These are phyloP conservation scores for Cadophora sp. DNA, from an alignment of 2,329 filamentous ascomycete genomes.

Conservation along the genomic window DNA sequence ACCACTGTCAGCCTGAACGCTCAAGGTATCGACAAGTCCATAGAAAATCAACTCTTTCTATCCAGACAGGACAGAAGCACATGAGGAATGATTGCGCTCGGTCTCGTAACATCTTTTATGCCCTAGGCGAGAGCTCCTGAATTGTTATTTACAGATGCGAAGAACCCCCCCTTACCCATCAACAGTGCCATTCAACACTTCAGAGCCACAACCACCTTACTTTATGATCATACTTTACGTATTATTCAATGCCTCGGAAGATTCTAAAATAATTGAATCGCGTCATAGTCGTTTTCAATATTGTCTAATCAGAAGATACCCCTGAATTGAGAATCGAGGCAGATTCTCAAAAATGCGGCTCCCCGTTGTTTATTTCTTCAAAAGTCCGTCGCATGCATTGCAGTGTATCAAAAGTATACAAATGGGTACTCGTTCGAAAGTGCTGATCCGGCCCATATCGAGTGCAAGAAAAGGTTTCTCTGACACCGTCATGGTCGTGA, in stretches of 20 bases:
- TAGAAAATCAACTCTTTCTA: not conserved
- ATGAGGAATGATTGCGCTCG: not conserved
- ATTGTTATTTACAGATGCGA: constrained; percentile 8
- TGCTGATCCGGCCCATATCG: constrained; percentile 56
- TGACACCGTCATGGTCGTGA: constrained; percentile 43
- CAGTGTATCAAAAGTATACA: constrained; percentile 16
- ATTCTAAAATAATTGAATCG: not conserved
- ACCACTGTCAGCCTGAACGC: constrained; percentile 7
- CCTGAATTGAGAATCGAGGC: constrained; percentile 18
- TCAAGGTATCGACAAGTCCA: not conserved
- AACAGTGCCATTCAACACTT: not conserved
- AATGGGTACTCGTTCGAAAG: constrained; percentile 50
- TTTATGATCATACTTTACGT: not conserved
- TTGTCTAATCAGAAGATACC: not conserved
- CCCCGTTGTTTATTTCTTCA: constrained; percentile 3
- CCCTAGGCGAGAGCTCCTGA: constrained; percentile 3
- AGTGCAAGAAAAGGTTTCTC: constrained; percentile 66
- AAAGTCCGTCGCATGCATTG: not conserved
- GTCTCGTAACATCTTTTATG: not conserved
- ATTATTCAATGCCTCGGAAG: too few species aligned
- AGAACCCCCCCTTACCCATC: not conserved
- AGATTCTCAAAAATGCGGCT: constrained; percentile 10
- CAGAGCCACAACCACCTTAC: not conserved
- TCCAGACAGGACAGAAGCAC: not conserved
- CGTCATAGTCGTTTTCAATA: not conserved